Percentiles rank a stretch among this genome's conserved stretches.
phyloP scores from a whole-genome alignment of 2,329 filamentous ascomycete genomes.

The Clarireedia sp. region DNA sequence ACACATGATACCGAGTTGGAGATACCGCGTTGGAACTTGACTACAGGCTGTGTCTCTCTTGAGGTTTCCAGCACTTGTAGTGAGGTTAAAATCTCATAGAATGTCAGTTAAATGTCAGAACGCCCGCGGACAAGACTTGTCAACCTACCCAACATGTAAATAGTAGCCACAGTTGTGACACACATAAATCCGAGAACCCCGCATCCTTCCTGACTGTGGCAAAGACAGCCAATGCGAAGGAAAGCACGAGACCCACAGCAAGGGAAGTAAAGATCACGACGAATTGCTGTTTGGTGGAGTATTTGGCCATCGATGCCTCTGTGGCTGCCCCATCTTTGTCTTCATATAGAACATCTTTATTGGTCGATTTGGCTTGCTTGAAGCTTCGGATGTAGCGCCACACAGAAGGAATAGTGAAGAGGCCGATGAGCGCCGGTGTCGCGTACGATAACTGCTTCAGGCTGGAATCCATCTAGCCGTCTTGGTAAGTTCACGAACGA shows the following conservation, averaged over 20 bases:
- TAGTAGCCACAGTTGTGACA: conserved; percentile 49
- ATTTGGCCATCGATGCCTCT: conserved; percentile 51
- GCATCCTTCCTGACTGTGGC: conserved; percentile 32
- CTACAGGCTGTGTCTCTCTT: conserved; percentile 9
- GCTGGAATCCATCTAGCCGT: too few species aligned
- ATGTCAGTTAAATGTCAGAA: conserved; percentile 16
- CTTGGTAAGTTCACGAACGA: too few species aligned
- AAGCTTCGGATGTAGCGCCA: conserved; percentile 16
- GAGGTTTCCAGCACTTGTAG: conserved; percentile 25
- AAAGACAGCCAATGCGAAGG: conserved; percentile 47
- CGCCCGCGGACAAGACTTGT: not conserved
- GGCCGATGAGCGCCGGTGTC: conserved; percentile 8
- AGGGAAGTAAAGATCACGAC: conserved; percentile 43
- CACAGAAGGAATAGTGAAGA: conserved; percentile 18
- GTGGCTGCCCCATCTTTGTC: conserved; percentile 63
- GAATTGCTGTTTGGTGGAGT: conserved; percentile 52
- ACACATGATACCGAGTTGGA: conserved; percentile 14
- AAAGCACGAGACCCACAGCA: conserved; percentile 42
- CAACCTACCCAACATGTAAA: conserved; percentile 53
- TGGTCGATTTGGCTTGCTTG: conserved; percentile 12
- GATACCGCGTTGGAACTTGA: conserved; percentile 12
- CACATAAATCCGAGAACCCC: conserved; percentile 21
- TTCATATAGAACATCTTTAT: conserved; percentile 39
- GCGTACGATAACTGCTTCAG: conserved; percentile 5
- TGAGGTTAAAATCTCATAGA: conserved; percentile 38